A percentile compares a stretch with the other conserved stretches of the same genome.
Conservation (phyloP, 2,329 filamentous ascomycete species). For the Fusarium sp. region DNA sequence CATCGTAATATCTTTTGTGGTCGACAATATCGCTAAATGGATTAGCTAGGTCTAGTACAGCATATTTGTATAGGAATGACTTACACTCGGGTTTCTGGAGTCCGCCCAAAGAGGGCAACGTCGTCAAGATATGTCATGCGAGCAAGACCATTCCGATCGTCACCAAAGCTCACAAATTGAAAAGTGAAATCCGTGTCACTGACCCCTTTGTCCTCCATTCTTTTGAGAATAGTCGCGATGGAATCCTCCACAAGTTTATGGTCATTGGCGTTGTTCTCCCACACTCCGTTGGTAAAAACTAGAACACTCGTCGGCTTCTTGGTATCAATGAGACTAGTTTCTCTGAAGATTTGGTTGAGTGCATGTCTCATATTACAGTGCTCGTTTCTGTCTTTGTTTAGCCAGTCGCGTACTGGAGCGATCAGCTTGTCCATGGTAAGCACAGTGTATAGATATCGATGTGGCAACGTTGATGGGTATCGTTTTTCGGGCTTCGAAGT, state of each 20-base stretch:
- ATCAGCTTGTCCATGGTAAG: too few species aligned
- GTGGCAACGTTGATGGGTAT: not conserved
- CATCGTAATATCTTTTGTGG: conserved; percentile 3
- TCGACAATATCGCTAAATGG: conserved; percentile 24
- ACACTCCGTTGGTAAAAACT: conserved; percentile 22
- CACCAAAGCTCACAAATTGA: conserved; percentile 33
- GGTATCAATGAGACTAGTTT: not conserved
- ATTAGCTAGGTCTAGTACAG: not conserved
- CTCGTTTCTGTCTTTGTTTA: too few species aligned
- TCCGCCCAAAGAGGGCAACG: not conserved
- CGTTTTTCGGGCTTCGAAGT: conserved; percentile 1
- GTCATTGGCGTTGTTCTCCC: not conserved
- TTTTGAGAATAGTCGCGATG: not conserved
- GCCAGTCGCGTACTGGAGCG: too few species aligned
- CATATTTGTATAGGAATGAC: not conserved
- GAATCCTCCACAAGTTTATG: not conserved
- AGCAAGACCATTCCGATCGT: not conserved
- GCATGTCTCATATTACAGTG: conserved; percentile 23
- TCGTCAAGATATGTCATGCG: conserved; percentile 29
- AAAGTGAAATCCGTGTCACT: conserved; percentile 5
- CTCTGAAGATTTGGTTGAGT: conserved; percentile 1
- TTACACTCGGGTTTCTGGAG: not conserved
- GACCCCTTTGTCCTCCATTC: not conserved
- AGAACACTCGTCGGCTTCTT: conserved; percentile 15
- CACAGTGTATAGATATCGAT: too few species aligned